Percentiles rank a stretch among this genome's conserved stretches.
phyloP scores from a whole-genome alignment of 768 basidiomycete genomes.

The Pleurotus tuoliensis region DNA sequence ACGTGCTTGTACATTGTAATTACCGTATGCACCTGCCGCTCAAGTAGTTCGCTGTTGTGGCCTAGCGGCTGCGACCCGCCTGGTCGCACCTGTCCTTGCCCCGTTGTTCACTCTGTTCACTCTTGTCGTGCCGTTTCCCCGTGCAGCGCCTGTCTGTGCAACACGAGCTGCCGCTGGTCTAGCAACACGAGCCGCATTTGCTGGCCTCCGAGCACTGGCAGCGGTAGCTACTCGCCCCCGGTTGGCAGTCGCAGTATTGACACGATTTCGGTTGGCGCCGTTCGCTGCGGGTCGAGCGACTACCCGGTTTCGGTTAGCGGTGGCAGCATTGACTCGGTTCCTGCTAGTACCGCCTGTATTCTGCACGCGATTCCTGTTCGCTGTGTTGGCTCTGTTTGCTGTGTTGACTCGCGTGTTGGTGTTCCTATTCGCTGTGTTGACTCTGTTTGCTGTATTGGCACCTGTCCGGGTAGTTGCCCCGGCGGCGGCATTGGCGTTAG shows the following conservation, averaged over 20 bases:
- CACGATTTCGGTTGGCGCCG: not conserved
- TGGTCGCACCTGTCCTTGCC: not conserved
- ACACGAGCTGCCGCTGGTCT: not conserved
- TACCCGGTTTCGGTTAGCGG: not conserved
- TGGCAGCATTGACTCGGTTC: not conserved
- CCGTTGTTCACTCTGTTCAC: not conserved
- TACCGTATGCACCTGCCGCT: not conserved
- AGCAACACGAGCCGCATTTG: not conserved
- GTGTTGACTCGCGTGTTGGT: too few species aligned
- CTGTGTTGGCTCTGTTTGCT: not conserved
- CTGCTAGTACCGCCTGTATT: not conserved
- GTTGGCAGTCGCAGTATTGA: not conserved
- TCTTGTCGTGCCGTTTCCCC: not conserved
- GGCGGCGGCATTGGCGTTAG: not conserved
- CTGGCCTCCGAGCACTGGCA: not conserved
- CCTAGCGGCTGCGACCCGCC: not conserved
- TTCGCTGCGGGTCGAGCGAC: not conserved
- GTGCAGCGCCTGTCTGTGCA: not conserved
- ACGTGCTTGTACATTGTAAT: not conserved
- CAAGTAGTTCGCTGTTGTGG: not conserved
- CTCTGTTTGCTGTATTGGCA: not conserved
- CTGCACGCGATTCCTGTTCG: not conserved
- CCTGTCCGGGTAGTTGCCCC: not conserved
- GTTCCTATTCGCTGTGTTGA: not conserved
- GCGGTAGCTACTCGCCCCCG: not conserved